Conservation (phyloP, 805 yeast species). For the Kuraishia floccosa region DNA sequence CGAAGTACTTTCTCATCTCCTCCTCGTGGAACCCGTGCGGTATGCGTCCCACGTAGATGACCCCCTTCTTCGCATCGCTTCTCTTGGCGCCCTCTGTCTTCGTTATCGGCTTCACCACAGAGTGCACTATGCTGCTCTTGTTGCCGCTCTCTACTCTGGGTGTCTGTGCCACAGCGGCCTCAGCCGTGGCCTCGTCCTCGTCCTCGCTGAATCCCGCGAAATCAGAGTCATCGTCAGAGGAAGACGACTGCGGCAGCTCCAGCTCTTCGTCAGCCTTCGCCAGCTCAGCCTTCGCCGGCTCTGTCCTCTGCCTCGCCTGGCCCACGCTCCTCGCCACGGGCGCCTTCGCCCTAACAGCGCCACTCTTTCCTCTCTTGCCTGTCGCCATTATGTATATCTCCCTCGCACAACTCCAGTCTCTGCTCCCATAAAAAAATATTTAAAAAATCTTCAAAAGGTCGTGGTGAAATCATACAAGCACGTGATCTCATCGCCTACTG, state of each 20-base stretch:
- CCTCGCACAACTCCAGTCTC: too few species aligned
- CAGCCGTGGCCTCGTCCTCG: constrained; percentile 1
- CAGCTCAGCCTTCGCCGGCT: constrained; percentile 3
- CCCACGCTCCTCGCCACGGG: background rate
- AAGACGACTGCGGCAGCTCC: constrained; percentile 3
- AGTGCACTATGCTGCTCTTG: too few species aligned
- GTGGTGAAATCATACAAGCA: too few species aligned
- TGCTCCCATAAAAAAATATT: too few species aligned
- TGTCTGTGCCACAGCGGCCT: background rate
- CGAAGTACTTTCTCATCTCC: constrained; percentile 69
- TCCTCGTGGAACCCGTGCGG: constrained; percentile 88
- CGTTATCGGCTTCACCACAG: constrained; percentile 12
- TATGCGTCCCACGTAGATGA: constrained; percentile 81
- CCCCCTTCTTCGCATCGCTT: constrained; percentile 36
- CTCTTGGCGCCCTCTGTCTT: constrained; percentile 10
- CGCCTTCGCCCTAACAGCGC: too few species aligned
- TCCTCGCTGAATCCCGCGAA: constrained; percentile 4
- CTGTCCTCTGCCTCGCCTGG: constrained; percentile 4
- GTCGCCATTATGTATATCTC: too few species aligned
- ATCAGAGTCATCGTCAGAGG: constrained; percentile 5
- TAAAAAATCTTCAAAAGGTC: too few species aligned
- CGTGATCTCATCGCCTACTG: too few species aligned
- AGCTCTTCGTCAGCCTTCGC: constrained; percentile 2
- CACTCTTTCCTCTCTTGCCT: too few species aligned
- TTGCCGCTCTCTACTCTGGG: background rate